Base-by-base conservation (phyloP, 208 protist genomes). In the Acanthamoeba divionensis region DNA sequence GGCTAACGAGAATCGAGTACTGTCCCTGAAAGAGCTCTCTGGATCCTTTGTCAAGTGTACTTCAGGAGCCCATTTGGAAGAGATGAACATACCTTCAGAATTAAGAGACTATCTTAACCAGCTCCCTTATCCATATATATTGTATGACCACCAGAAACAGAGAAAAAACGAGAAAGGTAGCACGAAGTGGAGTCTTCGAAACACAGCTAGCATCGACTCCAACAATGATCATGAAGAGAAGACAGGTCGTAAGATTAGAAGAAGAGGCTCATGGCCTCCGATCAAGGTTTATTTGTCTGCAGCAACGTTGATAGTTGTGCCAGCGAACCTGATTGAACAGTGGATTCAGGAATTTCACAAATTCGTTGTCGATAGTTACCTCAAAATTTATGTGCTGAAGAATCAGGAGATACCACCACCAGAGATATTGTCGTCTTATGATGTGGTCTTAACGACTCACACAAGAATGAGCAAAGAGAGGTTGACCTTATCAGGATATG, bases 371-470 rank as follows among this genome's bases (percentile, higher is more conserved):
- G 80, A 88, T 33, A 54, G 44, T 41, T 52, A 71, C 57, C 36
- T 88, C n/a, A 71, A 45, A 54, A 88, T 71, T 26, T 47, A 73
- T 15, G 80, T 88, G 26, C 52, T 66, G 7, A 36, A 88, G 41
- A 71, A 54, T 4, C 57, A 88, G 13, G 80, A 88, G 41, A 57
- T 88, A 13, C 80, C 80, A 44, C 44, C 80, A 24, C 80, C 80
- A 21, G 80, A 66, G 31, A 36, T 73, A 29, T 45, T 88, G 21
- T 88, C 80, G 31, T 52, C 48, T n/a, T 93, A 91, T 66, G 85
- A 93, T 52, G 65, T 93, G 13, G 57, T 93, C 31, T 26, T 93
- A 18, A 52, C 90, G 1, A 63, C 91, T 18, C 87, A 90, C 62
- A 41, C 45, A n/a, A 29, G 60, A 36, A 38, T 90, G 13, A 85